Evolutionary conservation across 257 asterid genomes (phyloP).

Genomic region (Lycium ferocissimum): DNA sequence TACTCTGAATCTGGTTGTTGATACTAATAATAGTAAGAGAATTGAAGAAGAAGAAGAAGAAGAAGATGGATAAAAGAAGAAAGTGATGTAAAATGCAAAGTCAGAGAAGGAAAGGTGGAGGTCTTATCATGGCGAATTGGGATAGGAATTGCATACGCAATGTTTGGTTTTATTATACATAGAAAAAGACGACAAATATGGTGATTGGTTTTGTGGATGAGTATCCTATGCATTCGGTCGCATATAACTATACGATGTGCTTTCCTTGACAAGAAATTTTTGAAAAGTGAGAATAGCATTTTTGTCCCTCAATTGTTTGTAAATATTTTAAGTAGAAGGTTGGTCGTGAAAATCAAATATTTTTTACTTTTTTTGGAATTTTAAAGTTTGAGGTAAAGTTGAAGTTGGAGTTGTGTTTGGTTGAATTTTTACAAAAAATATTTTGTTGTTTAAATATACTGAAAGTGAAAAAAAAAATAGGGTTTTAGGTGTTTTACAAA

Average conservation of each 20-base stretch:
- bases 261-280: not conserved
- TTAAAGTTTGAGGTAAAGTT: too few relatives aligned
- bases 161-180: not conserved
- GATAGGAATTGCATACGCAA: not conserved
- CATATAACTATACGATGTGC: not conserved
- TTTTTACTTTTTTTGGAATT: too few relatives aligned
- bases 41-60: not conserved
- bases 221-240: slow-evolving; percentile 20
- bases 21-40: not conserved
- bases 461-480: too few relatives aligned
- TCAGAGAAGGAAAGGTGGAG: not conserved
- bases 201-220: not conserved
- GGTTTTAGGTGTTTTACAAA: too few relatives aligned
- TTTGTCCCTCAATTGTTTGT: too few relatives aligned
- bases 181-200: not conserved
- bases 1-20: not conserved
- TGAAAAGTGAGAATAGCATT: too few relatives aligned
- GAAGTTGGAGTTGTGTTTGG: too few relatives aligned
- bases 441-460: too few relatives aligned
- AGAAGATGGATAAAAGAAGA: not conserved
- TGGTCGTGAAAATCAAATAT: too few relatives aligned
- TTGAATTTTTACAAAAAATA: too few relatives aligned
- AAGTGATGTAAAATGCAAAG: not conserved
- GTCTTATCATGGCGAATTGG: not conserved
- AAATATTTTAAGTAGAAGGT: too few relatives aligned